phyloP scores from a whole-genome alignment of 352 stramenopile species.

The Phytophthora agathidicida region DNA sequence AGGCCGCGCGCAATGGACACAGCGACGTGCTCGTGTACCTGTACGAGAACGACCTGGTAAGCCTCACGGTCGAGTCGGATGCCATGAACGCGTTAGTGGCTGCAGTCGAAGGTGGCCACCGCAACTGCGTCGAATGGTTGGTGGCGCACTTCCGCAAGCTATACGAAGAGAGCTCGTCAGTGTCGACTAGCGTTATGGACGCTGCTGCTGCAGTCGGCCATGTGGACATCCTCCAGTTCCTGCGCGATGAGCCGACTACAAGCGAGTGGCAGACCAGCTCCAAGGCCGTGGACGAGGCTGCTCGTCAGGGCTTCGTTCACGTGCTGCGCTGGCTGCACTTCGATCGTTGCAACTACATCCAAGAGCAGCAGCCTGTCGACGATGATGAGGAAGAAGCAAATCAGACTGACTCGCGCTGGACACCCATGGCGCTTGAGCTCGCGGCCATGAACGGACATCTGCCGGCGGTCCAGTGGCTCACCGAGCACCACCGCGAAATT shows the following conservation, averaged over 20 bases:
- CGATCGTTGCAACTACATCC: slow-evolving; percentile 23
- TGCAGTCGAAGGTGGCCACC: slow-evolving; percentile 57
- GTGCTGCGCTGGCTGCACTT: slow-evolving; percentile 65
- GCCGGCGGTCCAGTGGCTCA: slow-evolving; percentile 64
- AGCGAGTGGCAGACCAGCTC: slow-evolving; percentile 55
- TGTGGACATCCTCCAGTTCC: slow-evolving; percentile 62
- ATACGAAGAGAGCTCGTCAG: slow-evolving; percentile 34
- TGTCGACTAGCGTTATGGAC: slow-evolving; percentile 55
- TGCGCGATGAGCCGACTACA: slow-evolving; percentile 45
- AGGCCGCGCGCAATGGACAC: slow-evolving; percentile 72
- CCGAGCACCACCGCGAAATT: slow-evolving; percentile 49
- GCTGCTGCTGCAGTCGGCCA: slow-evolving; percentile 53
- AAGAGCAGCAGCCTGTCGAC: slow-evolving; percentile 25
- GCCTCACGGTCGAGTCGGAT: slow-evolving; percentile 42
- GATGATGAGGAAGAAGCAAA: slow-evolving; percentile 18
- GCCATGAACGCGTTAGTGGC: slow-evolving; percentile 64
- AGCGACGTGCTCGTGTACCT: slow-evolving; percentile 61
- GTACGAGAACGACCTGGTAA: slow-evolving; percentile 59
- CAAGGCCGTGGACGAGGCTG: slow-evolving; percentile 63
- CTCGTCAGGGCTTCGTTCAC: slow-evolving; percentile 54
- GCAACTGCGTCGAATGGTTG: slow-evolving; percentile 63
- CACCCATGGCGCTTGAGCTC: slow-evolving; percentile 57
- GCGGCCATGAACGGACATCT: slow-evolving; percentile 71
- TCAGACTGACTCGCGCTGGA: slow-evolving; percentile 40
- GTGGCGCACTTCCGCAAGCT: slow-evolving; percentile 49